Conservation (phyloP, 768 basidiomycete species). For the Pisolithus microcarpus region DNA sequence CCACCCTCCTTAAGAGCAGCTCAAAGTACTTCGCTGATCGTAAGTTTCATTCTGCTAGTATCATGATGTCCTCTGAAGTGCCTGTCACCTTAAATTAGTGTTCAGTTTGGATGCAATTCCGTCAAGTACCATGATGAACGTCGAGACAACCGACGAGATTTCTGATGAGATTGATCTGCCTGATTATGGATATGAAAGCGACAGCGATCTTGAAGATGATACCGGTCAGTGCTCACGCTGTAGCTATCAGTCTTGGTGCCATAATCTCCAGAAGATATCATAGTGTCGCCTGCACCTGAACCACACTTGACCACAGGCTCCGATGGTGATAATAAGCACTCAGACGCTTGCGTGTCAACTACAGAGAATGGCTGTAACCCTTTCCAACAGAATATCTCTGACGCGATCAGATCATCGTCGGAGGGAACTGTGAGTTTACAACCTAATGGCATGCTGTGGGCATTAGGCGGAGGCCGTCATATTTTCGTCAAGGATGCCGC, state of each 20-base stretch:
- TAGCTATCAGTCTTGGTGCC: background rate
- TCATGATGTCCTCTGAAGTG: too few relatives aligned
- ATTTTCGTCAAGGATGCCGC: conserved; percentile 21
- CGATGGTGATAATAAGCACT: background rate
- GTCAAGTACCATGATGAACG: too few relatives aligned
- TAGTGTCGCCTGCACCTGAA: background rate
- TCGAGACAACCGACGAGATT: too few relatives aligned
- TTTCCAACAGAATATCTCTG: background rate
- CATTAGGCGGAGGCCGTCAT: conserved; percentile 15
- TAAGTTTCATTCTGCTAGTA: too few relatives aligned
- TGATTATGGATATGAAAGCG: too few relatives aligned
- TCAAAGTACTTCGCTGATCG: too few relatives aligned
- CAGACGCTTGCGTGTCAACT: background rate
- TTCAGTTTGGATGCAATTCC: too few relatives aligned
- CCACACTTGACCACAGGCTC: background rate
- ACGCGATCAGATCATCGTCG: background rate
- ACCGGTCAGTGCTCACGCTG: background rate
- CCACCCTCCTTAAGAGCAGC: too few relatives aligned
- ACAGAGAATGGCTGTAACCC: background rate
- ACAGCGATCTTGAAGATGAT: too few relatives aligned
- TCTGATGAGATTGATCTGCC: too few relatives aligned
- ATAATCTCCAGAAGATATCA: background rate
- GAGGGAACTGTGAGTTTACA: background rate
- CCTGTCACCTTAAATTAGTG: too few relatives aligned
- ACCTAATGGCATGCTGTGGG: conserved; percentile 3